Percentiles rank a stretch among this genome's conserved stretches.
These are phyloP conservation scores for Blastocystis sp. DNA, from an alignment of 352 stramenopile species.

Conservation along the genomic window DNA sequence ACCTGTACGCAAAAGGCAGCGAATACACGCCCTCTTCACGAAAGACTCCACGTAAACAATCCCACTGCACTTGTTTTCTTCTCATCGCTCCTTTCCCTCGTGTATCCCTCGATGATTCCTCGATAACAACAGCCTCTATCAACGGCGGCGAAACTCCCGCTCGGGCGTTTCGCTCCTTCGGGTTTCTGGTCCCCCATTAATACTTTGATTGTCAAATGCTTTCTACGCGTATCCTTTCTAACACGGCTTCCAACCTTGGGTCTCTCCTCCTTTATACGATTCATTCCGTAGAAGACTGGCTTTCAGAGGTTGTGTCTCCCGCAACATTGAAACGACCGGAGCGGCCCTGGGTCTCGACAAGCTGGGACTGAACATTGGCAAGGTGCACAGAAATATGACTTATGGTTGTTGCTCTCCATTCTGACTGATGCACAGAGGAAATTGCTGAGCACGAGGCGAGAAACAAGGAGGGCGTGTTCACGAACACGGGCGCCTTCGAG, in stretches of 20 bases:
- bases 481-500: slow-evolving; percentile 86
- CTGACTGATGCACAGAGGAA: slow-evolving; percentile 75
- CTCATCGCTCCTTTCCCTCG: neutral
- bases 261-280: neutral
- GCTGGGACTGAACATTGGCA: slow-evolving; percentile 74
- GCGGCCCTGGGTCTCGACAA: slow-evolving; percentile 69
- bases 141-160: no score
- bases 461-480: slow-evolving; percentile 88
- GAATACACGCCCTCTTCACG: no score
- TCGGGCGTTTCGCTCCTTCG: neutral
- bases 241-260: neutral
- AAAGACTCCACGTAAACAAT: neutral
- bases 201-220: slow-evolving; percentile 26
- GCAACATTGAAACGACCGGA: slow-evolving; percentile 66
- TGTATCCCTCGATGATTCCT: neutral
- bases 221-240: neutral
- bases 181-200: neutral
- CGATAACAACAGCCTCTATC: neutral
- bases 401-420: slow-evolving; percentile 74
- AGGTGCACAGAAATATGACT: slow-evolving; percentile 89
- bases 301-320: slow-evolving; percentile 42
- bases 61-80: neutral
- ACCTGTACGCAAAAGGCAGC: no score
- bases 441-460: slow-evolving; percentile 88
- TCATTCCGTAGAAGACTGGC: slow-evolving; percentile 29